Percentiles rank a stretch among this genome's conserved stretches.
These are phyloP conservation scores for Penicillium sp. DNA, from an alignment of 2,329 filamentous ascomycete genomes.

Conservation along the genomic window DNA sequence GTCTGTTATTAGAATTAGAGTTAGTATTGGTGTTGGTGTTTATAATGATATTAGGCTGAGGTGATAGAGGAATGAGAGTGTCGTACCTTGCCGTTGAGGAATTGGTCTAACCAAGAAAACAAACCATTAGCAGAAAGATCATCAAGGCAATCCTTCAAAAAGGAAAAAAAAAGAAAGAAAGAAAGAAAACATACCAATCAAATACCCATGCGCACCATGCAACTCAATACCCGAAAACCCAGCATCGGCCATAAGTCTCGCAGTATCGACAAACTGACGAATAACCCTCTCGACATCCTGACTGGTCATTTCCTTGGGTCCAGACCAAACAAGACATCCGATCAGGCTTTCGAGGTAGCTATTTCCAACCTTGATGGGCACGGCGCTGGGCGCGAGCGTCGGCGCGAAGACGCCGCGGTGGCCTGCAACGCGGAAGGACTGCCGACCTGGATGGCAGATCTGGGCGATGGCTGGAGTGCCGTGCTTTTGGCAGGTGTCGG, in stretches of 20 bases:
- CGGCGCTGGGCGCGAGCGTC: slow-evolving; percentile 40
- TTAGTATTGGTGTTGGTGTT: background rate
- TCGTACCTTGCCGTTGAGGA: slow-evolving; percentile 39
- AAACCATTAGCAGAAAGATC: background rate
- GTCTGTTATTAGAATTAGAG: slow-evolving; percentile 30
- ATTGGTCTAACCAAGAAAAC: slow-evolving; percentile 32
- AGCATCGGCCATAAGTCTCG: slow-evolving; percentile 50
- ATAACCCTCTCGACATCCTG: slow-evolving; percentile 57
- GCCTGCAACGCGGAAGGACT: slow-evolving; percentile 45
- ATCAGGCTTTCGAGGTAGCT: slow-evolving; percentile 38
- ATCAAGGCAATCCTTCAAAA: background rate
- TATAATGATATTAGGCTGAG: background rate
- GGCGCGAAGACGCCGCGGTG: slow-evolving; percentile 33
- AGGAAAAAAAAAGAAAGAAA: background rate
- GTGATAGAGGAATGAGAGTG: background rate
- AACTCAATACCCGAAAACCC: slow-evolving; percentile 57
- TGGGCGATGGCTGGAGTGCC: slow-evolving; percentile 48
- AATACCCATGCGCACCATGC: slow-evolving; percentile 55
- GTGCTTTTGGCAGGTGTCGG: slow-evolving; percentile 35
- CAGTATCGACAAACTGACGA: slow-evolving; percentile 54
- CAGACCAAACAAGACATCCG: slow-evolving; percentile 42
- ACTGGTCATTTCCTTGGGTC: slow-evolving; percentile 57
- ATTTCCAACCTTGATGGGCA: slow-evolving; percentile 44
- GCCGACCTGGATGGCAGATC: slow-evolving; percentile 48
- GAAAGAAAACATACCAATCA: slow-evolving; percentile 44